Evolutionary conservation across 495 filamentous ascomycete species (phyloP).

Genomic region (Podospora didyma): DNA sequence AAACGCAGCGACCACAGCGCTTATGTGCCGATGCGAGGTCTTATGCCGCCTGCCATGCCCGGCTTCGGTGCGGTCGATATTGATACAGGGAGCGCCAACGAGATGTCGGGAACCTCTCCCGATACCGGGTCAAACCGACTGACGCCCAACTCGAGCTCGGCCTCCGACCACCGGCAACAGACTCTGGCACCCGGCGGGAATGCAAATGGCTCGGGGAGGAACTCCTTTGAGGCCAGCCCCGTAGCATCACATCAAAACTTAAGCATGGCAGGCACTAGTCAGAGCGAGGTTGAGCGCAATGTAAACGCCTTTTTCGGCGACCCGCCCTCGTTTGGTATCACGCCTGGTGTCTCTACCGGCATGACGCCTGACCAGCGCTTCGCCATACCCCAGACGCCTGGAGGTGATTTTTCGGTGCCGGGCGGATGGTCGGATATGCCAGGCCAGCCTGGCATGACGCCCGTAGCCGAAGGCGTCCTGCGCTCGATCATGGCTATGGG

Average conservation of each 20-base stretch:
- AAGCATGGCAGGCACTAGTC: slow-evolving; percentile 19
- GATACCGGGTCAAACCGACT: slow-evolving; percentile 41
- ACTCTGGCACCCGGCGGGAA: slow-evolving; percentile 16
- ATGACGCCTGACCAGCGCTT: slow-evolving; percentile 28
- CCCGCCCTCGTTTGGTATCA: slow-evolving; percentile 22
- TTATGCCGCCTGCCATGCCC: slow-evolving; percentile 26
- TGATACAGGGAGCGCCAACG: slow-evolving; percentile 27
- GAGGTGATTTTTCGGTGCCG: slow-evolving; percentile 33
- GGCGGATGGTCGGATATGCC: slow-evolving; percentile 34
- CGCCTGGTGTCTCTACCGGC: slow-evolving; percentile 18
- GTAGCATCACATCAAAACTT: slow-evolving; percentile 33
- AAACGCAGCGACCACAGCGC: slow-evolving; percentile 24
- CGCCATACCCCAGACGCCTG: slow-evolving; percentile 1
- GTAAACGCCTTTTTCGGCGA: slow-evolving; percentile 32
- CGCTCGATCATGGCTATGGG: slow-evolving; percentile 45
- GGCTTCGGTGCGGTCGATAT: slow-evolving; percentile 14
- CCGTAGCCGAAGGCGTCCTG: slow-evolving; percentile 45
- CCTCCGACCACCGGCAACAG: slow-evolving; percentile 36
- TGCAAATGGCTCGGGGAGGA: slow-evolving; percentile 23
- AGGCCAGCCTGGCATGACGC: slow-evolving; percentile 42
- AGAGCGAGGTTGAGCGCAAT: slow-evolving; percentile 26
- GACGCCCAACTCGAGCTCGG: slow-evolving; percentile 50
- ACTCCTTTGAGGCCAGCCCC: slow-evolving; percentile 45
- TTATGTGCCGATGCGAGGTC: slow-evolving; percentile 21
- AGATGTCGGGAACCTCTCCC: slow-evolving; percentile 34